phyloP scores from a whole-genome alignment of 441 rosid genomes.

The Breynia disticha region DNA sequence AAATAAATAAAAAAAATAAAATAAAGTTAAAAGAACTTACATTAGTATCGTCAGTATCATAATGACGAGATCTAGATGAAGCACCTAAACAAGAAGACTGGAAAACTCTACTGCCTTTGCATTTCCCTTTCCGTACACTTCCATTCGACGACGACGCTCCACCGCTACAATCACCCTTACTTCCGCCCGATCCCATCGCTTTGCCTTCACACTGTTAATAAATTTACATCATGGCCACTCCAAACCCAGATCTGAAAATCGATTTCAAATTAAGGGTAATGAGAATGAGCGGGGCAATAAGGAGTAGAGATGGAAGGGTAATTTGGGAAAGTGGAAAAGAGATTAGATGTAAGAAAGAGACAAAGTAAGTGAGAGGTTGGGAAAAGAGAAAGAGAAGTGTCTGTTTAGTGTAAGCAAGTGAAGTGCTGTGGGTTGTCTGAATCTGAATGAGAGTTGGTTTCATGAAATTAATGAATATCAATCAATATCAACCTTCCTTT shows the following conservation, averaged over 20 bases:
- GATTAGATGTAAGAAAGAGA: slow-evolving; percentile 28
- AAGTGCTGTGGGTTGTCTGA: not conserved
- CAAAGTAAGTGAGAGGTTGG: slow-evolving; percentile 29
- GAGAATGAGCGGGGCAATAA: not conserved
- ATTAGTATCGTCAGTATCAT: slow-evolving; percentile 22
- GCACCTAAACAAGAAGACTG: slow-evolving; percentile 65
- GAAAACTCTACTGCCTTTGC: slow-evolving; percentile 47
- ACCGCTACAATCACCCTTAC: slow-evolving; percentile 40
- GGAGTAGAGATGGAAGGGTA: slow-evolving; percentile 13
- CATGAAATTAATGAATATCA: no score
- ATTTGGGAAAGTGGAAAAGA: slow-evolving; percentile 12
- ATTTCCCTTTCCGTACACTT: slow-evolving; percentile 34
- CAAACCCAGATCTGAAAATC: slow-evolving; percentile 10
- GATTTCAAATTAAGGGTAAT: not conserved
- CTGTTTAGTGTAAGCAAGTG: slow-evolving; percentile 23
- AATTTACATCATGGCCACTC: slow-evolving; percentile 23
- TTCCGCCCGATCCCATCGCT: slow-evolving; percentile 81
- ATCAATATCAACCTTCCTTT: no score
- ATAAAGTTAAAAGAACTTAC: slow-evolving; percentile 27
- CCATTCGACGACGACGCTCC: slow-evolving; percentile 22
- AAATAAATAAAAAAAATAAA: no score
- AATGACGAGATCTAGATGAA: slow-evolving; percentile 50
- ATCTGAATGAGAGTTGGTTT: slow-evolving; percentile 1
- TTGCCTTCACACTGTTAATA: slow-evolving; percentile 5
- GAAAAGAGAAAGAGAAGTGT: not conserved